Percentiles rank a stretch among this genome's conserved stretches.
Conservation (phyloP, 1,284 basidiomycete species). For the Sanghuangporus weigelae region DNA sequence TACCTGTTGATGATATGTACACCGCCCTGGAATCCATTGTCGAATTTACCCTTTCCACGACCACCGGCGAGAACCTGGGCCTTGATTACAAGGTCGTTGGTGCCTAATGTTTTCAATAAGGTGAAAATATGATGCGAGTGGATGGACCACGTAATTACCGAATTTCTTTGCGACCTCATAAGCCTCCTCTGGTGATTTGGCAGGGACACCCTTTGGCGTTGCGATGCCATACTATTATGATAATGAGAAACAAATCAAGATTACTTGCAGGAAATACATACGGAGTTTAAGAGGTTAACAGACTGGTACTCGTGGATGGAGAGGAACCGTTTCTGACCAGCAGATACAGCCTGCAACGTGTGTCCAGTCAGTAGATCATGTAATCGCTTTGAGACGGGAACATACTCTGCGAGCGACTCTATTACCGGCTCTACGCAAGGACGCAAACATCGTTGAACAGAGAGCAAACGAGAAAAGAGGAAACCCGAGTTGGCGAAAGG, state of each 20-base stretch:
- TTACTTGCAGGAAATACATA: constrained; percentile 32
- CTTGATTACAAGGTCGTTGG: constrained; percentile 85
- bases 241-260: background rate
- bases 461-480: constrained; percentile 22
- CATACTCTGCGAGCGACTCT: constrained; percentile 25
- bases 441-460: constrained; percentile 48
- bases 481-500: background rate
- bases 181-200: constrained; percentile 88
- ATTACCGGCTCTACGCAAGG: constrained; percentile 62
- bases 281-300: constrained; percentile 90
- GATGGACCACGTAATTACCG: constrained; percentile 37
- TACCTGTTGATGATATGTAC: constrained; percentile 93
- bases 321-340: constrained; percentile 86
- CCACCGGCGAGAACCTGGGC: constrained; percentile 99
- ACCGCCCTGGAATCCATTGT: constrained; percentile 95
- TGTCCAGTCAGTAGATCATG: background rate
- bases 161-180: constrained; percentile 86
- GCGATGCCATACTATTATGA: constrained; percentile 83
- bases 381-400: background rate
- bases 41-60: constrained; percentile 97
- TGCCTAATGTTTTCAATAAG: constrained; percentile 38
- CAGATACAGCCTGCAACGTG: constrained; percentile 49
- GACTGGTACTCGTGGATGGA: constrained; percentile 99
- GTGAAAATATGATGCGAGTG: background rate
- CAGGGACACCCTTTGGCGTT: constrained; percentile 89